Percentiles rank a stretch among this genome's conserved stretches.
phyloP scores from a whole-genome alignment of 768 basidiomycete genomes.

The Hygrophorus pudorinus region DNA sequence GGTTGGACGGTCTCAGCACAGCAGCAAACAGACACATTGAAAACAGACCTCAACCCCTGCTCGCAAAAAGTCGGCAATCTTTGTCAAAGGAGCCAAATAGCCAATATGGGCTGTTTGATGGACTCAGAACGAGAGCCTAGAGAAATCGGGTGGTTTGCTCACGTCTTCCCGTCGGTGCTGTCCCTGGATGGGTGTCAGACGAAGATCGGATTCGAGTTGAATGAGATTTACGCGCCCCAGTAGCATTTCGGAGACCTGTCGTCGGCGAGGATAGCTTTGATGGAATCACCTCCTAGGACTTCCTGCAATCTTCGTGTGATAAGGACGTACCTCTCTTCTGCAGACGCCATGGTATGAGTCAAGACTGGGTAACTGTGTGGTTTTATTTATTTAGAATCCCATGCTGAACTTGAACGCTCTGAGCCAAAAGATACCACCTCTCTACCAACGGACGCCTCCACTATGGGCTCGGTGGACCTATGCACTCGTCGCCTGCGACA shows the following conservation, averaged over 20 bases:
- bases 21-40: conserved; percentile 9
- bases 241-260: conserved; percentile 75
- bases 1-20: conserved; percentile 8
- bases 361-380: no score
- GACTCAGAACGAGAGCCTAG: conserved; percentile 2
- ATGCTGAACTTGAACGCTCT: no score
- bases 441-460: conserved; percentile 21
- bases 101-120: conserved; percentile 76
- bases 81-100: conserved; percentile 90
- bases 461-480: conserved; percentile 23
- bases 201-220: conserved; percentile 2
- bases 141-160: conserved; percentile 21
- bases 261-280: conserved; percentile 73
- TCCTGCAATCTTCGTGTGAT: conserved; percentile 85
- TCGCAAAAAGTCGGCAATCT: conserved; percentile 91
- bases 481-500: conserved; percentile 20
- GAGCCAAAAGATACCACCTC: conserved; percentile 8
- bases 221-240: conserved; percentile 65
- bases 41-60: conserved; percentile 76
- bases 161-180: conserved; percentile 93
- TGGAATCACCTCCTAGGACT: conserved; percentile 74
- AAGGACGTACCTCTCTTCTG: conserved; percentile 58
- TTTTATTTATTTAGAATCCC: no score
- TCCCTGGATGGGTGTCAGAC: conserved; percentile 40
- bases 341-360: conserved; percentile 19